Conservation (phyloP, 2,329 filamentous ascomycete species). For the Talaromyces sp. region DNA sequence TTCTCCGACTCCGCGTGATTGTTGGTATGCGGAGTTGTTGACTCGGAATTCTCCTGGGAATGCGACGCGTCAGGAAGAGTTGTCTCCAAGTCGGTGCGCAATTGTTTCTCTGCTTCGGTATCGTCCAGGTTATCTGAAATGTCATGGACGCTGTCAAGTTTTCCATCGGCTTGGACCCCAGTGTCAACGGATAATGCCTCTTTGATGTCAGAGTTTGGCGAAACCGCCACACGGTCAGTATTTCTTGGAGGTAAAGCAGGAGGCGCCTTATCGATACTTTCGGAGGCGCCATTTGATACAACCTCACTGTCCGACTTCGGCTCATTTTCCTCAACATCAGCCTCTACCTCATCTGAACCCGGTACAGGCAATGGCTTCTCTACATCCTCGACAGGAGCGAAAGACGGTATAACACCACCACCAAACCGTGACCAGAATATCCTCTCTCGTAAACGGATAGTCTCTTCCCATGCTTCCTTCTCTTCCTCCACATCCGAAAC, state of each 20-base stretch:
- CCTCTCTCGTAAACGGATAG: constrained; percentile 79
- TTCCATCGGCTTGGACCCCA: constrained; percentile 18
- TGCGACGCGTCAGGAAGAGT: constrained; percentile 10
- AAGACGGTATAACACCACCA: constrained; percentile 77
- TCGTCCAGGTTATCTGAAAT: background rate
- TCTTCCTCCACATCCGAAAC: constrained; percentile 79
- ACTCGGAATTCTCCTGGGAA: constrained; percentile 11
- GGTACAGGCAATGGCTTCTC: constrained; percentile 23
- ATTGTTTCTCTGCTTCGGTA: background rate
- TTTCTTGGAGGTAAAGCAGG: constrained; percentile 13
- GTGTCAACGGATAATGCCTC: constrained; percentile 20
- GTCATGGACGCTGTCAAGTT: background rate
- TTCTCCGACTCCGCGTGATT: background rate
- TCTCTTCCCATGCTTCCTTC: constrained; percentile 90
- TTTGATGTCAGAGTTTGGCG: constrained; percentile 22
- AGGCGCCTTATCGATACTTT: constrained; percentile 2
- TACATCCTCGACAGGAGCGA: constrained; percentile 29
- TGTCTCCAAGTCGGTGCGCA: constrained; percentile 9
- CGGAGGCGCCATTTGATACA: background rate
- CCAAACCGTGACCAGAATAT: constrained; percentile 97
- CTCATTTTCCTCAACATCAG: background rate
- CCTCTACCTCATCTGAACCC: background rate
- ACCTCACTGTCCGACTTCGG: background rate
- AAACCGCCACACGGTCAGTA: constrained; percentile 17
- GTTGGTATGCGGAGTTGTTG: background rate